These are phyloP conservation scores for Stentor roeselii DNA, from an alignment of 73 alveolate genomes.

Conservation along the genomic window DNA sequence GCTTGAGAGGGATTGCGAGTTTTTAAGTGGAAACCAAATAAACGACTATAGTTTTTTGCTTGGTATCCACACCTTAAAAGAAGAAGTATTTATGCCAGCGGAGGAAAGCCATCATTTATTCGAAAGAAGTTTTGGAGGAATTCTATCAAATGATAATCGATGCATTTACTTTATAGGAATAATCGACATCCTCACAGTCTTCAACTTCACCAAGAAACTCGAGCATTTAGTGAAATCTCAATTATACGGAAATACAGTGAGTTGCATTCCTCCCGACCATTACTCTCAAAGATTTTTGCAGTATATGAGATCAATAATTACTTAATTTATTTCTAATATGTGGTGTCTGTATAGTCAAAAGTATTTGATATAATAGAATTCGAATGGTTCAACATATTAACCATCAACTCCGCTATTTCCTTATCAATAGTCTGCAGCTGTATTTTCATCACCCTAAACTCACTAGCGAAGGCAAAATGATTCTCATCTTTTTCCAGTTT, in stretches of 20 bases:
- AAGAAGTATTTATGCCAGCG: background rate
- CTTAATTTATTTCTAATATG: background rate
- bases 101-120: too few species aligned
- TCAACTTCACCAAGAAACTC: conserved; percentile 71
- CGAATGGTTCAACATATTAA: background rate
- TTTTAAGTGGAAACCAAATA: conserved; percentile 73
- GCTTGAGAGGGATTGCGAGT: conserved; percentile 76
- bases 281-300: conserved; percentile 67
- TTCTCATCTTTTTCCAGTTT: background rate
- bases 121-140: too few species aligned
- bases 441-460: background rate
- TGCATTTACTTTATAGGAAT: conserved; percentile 64
- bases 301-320: conserved; percentile 42
- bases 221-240: conserved; percentile 79
- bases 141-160: conserved; percentile 20
- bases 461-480: background rate
- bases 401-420: background rate
- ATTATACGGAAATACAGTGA: conserved; percentile 55
- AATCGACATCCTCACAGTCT: conserved; percentile 79
- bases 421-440: background rate
- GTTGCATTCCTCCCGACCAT: conserved; percentile 70
- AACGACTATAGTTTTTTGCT: conserved; percentile 86
- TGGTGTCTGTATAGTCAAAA: background rate
- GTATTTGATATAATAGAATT: background rate
- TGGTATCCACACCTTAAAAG: conserved; percentile 71